These are phyloP conservation scores for Trypanosoma platydactyli DNA, from an alignment of 208 protist genomes.

Conservation along the genomic window DNA sequence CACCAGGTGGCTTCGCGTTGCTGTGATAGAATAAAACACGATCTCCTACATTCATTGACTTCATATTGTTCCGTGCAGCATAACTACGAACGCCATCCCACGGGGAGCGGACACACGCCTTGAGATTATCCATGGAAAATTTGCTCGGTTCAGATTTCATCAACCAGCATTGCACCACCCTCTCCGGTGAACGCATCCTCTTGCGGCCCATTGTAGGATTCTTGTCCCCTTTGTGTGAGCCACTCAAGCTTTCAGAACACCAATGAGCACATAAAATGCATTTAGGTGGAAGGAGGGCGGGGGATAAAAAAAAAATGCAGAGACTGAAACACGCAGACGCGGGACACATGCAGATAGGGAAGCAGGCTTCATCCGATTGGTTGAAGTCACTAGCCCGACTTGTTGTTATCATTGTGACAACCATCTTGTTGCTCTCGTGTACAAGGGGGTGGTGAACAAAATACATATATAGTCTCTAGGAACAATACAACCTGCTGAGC, in stretches of 20 bases:
- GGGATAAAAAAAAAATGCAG: conserved; percentile 7
- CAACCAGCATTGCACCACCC: conserved; percentile 57
- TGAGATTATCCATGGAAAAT: conserved; percentile 81
- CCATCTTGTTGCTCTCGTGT: not conserved
- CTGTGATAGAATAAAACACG: conserved; percentile 87
- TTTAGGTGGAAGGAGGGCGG: not conserved
- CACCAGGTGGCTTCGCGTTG: conserved; percentile 74
- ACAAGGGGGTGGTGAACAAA: not conserved
- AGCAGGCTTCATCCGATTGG: not conserved
- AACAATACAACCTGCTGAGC: conserved; percentile 30
- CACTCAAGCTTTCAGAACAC: no score
- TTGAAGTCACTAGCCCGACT: not conserved
- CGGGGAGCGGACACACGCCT: conserved; percentile 39
- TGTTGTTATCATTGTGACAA: not conserved
- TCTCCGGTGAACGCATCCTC: conserved; percentile 34
- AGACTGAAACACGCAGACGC: not conserved
- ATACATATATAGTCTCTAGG: conserved; percentile 8
- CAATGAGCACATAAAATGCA: conserved; percentile 1
- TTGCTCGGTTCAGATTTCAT: conserved; percentile 88
- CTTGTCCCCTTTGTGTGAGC: not conserved
- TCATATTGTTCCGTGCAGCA: conserved; percentile 84
- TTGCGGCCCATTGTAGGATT: conserved; percentile 38
- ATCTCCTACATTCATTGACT: conserved; percentile 75
- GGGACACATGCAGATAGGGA: not conserved
- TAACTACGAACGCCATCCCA: conserved; percentile 91